These are phyloP conservation scores for Yamagishiella unicocca DNA, from an alignment of 139 green algal species.

Conservation along the genomic window DNA sequence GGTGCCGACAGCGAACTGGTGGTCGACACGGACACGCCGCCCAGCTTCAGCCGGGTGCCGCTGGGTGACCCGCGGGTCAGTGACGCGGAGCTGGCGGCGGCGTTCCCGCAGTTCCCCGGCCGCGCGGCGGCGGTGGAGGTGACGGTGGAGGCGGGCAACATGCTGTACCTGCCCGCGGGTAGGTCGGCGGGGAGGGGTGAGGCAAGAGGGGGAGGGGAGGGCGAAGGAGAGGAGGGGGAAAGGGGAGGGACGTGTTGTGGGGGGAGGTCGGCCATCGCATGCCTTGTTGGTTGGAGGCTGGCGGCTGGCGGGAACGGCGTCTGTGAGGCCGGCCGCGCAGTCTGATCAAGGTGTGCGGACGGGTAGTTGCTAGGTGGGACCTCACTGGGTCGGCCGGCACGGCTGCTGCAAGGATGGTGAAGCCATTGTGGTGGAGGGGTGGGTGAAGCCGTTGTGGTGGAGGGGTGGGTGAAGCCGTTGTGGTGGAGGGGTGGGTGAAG, in stretches of 20 bases:
- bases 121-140: slow-evolving; percentile 62
- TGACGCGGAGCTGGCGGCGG: slow-evolving; percentile 51
- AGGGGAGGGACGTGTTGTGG: background rate
- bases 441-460: no score
- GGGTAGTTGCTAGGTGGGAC: no score
- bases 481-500: no score
- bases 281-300: no score
- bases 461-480: no score
- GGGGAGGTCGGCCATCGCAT: no score
- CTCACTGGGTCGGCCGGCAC: no score
- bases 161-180: slow-evolving; percentile 85
- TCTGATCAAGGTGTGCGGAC: background rate
- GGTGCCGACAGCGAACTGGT: background rate
- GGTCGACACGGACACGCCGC: slow-evolving; percentile 39
- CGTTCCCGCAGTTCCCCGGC: slow-evolving; percentile 79
- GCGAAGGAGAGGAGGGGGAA: background rate
- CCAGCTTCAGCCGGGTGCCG: slow-evolving; percentile 47
- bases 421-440: no score
- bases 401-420: no score
- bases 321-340: background rate
- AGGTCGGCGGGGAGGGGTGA: background rate
- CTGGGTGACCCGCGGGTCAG: slow-evolving; percentile 40
- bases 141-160: slow-evolving; percentile 73
- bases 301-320: no score
- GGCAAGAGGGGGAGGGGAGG: background rate